phyloP scores from a whole-genome alignment of 2,329 filamentous ascomycete genomes.

The Sporothrix luriei region DNA sequence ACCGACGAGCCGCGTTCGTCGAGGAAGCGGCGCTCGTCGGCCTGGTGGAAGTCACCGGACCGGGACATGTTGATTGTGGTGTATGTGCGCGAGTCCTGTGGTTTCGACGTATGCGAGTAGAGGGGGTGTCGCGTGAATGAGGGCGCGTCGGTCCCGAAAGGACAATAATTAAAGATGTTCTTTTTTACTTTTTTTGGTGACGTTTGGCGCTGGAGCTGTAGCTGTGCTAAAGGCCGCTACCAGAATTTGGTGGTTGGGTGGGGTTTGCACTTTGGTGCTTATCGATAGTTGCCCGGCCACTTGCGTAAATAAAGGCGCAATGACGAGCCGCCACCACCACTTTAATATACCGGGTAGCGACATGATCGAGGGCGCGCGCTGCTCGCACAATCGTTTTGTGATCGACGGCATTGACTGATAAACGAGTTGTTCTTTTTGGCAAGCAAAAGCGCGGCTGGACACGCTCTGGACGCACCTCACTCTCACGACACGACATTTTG shows the following conservation, averaged over 20 bases:
- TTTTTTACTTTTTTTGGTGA: neutral
- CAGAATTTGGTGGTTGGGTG: conserved; percentile 16
- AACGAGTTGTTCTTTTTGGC: neutral
- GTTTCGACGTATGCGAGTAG: neutral
- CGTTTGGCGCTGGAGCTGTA: neutral
- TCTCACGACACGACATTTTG: neutral
- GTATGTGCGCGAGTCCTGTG: neutral
- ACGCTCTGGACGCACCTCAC: neutral
- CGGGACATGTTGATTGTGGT: conserved; percentile 1
- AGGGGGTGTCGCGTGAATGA: neutral
- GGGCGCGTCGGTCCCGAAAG: neutral
- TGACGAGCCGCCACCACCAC: conserved; percentile 24
- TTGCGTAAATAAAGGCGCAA: conserved; percentile 31
- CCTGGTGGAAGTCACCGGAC: conserved; percentile 58
- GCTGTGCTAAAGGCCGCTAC: conserved; percentile 9
- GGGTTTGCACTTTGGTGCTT: conserved; percentile 24
- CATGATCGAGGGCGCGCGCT: neutral
- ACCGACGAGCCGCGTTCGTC: conserved; percentile 85
- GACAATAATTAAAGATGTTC: neutral
- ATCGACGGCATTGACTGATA: conserved; percentile 20
- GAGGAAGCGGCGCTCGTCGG: conserved; percentile 79
- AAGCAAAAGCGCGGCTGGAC: neutral
- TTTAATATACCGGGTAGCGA: conserved; percentile 3
- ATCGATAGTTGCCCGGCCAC: conserved; percentile 38
- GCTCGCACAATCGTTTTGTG: conserved; percentile 1